Conservation (phyloP, 2,329 filamentous ascomycete species). For the Penicillium olsonii region DNA sequence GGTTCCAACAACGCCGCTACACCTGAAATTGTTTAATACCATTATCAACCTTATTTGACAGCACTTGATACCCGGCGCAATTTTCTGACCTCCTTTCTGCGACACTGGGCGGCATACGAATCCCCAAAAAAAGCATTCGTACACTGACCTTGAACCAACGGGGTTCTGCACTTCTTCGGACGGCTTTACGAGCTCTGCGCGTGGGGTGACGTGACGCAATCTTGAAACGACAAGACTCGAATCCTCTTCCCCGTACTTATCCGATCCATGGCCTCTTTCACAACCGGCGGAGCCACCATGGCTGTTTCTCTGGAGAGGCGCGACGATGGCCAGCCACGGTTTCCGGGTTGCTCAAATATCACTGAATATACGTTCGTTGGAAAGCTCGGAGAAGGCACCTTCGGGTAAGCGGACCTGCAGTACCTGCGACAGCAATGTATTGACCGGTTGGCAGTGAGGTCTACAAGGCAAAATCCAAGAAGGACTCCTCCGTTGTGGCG, state of each 20-base stretch:
- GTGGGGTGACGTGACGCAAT: not conserved
- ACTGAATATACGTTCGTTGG: constrained; percentile 43
- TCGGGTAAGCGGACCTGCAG: constrained; percentile 65
- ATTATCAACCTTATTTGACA: not conserved
- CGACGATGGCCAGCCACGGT: constrained; percentile 58
- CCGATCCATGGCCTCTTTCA: not conserved
- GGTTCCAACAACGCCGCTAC: not conserved
- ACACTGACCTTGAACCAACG: not conserved
- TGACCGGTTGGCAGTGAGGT: constrained; percentile 66
- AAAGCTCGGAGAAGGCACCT: constrained; percentile 87
- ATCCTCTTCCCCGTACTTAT: not conserved
- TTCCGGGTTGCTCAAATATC: constrained; percentile 73
- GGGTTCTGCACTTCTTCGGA: not conserved
- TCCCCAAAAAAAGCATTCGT: not conserved
- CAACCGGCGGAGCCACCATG: constrained; percentile 27
- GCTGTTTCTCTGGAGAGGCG: constrained; percentile 49
- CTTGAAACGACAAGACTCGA: not conserved
- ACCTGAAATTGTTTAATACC: not conserved
- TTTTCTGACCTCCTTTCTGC: not conserved
- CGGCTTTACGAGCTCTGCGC: not conserved
- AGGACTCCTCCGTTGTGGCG: constrained; percentile 74
- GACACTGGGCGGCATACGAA: not conserved
- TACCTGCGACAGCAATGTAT: not conserved
- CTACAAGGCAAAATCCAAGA: constrained; percentile 79
- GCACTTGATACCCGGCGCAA: not conserved